Conservation (phyloP, 2,329 filamentous ascomycete species). For the Microsporum canis region DNA sequence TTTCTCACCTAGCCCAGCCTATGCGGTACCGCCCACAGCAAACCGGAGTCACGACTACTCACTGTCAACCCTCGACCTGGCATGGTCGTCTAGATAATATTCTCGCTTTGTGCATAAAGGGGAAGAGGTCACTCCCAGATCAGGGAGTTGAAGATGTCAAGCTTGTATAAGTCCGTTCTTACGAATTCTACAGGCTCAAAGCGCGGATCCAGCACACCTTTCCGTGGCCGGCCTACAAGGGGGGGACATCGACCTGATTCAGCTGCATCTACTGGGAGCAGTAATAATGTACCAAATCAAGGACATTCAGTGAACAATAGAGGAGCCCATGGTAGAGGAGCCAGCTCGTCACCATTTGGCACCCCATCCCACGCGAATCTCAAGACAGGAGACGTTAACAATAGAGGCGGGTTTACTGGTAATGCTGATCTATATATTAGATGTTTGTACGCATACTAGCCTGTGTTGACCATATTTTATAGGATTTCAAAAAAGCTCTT, state of each 20-base stretch:
- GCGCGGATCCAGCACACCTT: neutral
- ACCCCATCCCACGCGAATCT: neutral
- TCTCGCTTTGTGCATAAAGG: neutral
- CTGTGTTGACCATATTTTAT: neutral
- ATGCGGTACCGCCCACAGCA: neutral
- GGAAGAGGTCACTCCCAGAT: neutral
- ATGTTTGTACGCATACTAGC: neutral
- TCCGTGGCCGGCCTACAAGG: neutral
- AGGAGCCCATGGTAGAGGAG: neutral
- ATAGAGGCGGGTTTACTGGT: neutral
- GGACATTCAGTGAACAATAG: neutral
- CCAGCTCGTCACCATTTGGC: neutral
- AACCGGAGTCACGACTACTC: neutral
- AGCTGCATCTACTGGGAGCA: neutral
- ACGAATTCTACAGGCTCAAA: neutral
- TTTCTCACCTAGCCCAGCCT: neutral
- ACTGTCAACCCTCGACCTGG: neutral
- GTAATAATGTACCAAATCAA: neutral
- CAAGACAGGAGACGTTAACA: neutral
- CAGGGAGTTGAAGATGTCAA: neutral
- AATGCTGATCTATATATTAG: neutral
- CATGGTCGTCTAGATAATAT: neutral
- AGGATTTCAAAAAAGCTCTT: neutral
- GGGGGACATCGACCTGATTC: neutral
- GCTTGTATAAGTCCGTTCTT: neutral